These are phyloP conservation scores for Calonectria naviculata DNA, from an alignment of 2,329 filamentous ascomycete species.

Conservation along the genomic window DNA sequence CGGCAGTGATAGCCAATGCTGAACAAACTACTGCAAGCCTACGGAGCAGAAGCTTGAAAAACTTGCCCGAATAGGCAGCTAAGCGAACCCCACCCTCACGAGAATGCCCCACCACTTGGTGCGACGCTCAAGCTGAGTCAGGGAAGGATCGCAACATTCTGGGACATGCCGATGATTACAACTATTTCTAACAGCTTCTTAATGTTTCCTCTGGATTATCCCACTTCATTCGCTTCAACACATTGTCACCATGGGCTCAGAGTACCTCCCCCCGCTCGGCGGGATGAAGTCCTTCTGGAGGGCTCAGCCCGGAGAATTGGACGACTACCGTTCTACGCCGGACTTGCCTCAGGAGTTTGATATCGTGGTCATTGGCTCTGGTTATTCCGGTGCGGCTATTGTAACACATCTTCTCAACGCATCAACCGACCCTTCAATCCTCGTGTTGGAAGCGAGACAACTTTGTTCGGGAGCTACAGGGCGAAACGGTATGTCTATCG, in stretches of 20 bases:
- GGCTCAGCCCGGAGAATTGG: not conserved
- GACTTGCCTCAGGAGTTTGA: conserved; percentile 51
- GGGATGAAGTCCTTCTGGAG: conserved; percentile 31
- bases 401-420: conserved; percentile 51
- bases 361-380: conserved; percentile 59
- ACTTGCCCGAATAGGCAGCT: no score
- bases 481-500: conserved; percentile 41
- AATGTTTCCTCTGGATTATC: no score
- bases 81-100: no score
- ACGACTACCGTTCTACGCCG: not conserved
- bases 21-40: no score
- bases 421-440: conserved; percentile 30
- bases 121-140: no score
- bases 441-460: conserved; percentile 47
- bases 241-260: not conserved
- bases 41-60: no score
- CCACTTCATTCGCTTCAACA: no score
- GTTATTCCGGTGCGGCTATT: conserved; percentile 56
- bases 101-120: no score
- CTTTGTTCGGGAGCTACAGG: conserved; percentile 51
- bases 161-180: no score
- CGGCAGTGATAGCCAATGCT: no score
- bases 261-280: not conserved
- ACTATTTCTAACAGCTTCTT: no score
- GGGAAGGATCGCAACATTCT: no score